A percentile compares a stretch with the other conserved stretches of the same genome.
Conservation (phyloP, 257 asterid genomes). For the Fraxinus americana region DNA sequence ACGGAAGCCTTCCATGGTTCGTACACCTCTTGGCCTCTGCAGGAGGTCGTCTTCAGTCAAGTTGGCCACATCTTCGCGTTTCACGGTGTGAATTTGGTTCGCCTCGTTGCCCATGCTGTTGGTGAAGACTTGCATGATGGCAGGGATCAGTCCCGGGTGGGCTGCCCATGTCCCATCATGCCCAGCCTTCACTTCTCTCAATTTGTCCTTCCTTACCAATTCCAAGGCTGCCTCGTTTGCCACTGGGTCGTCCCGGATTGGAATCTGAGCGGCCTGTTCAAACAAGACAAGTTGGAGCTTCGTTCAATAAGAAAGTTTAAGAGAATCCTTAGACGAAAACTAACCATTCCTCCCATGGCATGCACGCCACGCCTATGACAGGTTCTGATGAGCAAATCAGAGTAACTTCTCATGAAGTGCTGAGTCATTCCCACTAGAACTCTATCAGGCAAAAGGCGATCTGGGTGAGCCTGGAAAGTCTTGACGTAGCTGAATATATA, state of each 20-base stretch:
- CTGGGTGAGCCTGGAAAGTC: slow-evolving; percentile 87
- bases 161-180: slow-evolving; percentile 99
- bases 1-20: slow-evolving; percentile 91
- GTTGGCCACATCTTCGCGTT: slow-evolving; percentile 60
- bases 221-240: slow-evolving; percentile 92
- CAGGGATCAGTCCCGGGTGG: slow-evolving; percentile 91
- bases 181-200: slow-evolving; percentile 84
- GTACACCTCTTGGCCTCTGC: slow-evolving; percentile 66
- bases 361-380: slow-evolving; percentile 91
- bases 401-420: slow-evolving; percentile 92
- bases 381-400: slow-evolving; percentile 76
- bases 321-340: background rate
- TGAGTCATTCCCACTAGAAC: slow-evolving; percentile 90
- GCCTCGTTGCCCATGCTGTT: slow-evolving; percentile 51
- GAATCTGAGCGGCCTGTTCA: slow-evolving; percentile 94
- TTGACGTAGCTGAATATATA: slow-evolving; percentile 93
- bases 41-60: slow-evolving; percentile 70
- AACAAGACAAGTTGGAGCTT: background rate
- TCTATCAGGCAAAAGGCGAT: slow-evolving; percentile 88
- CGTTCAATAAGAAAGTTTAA: too few relatives aligned
- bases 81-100: slow-evolving; percentile 65
- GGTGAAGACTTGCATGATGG: slow-evolving; percentile 66
- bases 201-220: slow-evolving; percentile 72
- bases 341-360: slow-evolving; percentile 98
- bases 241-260: slow-evolving; percentile 70